A percentile compares a stretch with the other conserved stretches of the same genome.
Conservation (phyloP, 352 stramenopile genomes). For the Pythium inflatum region DNA sequence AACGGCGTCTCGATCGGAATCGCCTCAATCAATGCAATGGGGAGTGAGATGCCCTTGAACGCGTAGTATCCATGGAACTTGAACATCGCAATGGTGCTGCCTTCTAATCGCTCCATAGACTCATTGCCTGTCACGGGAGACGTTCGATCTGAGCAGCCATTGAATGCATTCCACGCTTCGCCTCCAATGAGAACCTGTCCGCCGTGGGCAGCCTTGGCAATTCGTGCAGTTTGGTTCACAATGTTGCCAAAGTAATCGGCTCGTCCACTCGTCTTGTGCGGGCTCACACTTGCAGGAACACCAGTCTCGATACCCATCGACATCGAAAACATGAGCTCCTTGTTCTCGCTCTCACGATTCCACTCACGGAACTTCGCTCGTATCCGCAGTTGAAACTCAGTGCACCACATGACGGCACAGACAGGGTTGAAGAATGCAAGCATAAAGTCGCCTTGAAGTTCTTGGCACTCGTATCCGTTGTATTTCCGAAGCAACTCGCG, state of each 20-base stretch:
- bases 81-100: slow-evolving; percentile 80
- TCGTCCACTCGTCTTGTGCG: slow-evolving; percentile 86
- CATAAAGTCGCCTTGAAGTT: slow-evolving; percentile 90
- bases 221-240: slow-evolving; percentile 87
- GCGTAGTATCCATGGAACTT: slow-evolving; percentile 81
- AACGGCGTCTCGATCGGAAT: slow-evolving; percentile 65
- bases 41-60: slow-evolving; percentile 87
- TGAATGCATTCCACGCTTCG: slow-evolving; percentile 78
- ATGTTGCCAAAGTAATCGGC: slow-evolving; percentile 91
- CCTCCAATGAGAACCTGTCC: slow-evolving; percentile 83
- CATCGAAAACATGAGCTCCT: slow-evolving; percentile 86
- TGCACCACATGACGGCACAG: slow-evolving; percentile 82
- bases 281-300: slow-evolving; percentile 81
- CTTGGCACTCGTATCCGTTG: slow-evolving; percentile 89
- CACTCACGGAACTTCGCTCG: slow-evolving; percentile 77
- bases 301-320: slow-evolving; percentile 88
- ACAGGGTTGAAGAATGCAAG: slow-evolving; percentile 86
- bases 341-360: slow-evolving; percentile 73
- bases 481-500: slow-evolving; percentile 76
- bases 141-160: slow-evolving; percentile 39
- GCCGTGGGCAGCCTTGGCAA: slow-evolving; percentile 81
- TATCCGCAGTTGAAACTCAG: slow-evolving; percentile 84
- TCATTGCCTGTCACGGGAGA: slow-evolving; percentile 45
- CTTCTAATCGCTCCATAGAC: slow-evolving; percentile 47
- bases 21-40: slow-evolving; percentile 80